Percentiles rank a stretch among this genome's conserved stretches.
These are phyloP conservation scores for Aspergillus biplanus DNA, from an alignment of 495 filamentous ascomycete genomes.

Conservation along the genomic window DNA sequence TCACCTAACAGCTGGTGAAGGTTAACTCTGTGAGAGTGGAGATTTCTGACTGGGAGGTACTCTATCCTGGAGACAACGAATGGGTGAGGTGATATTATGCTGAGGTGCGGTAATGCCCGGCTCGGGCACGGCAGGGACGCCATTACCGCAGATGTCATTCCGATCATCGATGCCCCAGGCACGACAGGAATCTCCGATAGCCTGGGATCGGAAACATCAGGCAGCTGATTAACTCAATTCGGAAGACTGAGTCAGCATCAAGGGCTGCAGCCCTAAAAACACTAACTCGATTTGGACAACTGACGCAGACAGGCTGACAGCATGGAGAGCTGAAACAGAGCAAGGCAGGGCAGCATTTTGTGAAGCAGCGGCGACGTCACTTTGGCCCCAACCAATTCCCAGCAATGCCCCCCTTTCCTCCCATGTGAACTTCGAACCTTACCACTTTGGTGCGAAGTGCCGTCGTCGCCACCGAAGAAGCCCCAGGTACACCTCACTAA, in stretches of 20 bases:
- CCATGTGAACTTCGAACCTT: no score
- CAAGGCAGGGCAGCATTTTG: not conserved
- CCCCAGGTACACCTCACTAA: slow-evolving; percentile 4
- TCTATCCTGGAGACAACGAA: slow-evolving; percentile 40
- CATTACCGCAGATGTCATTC: slow-evolving; percentile 33
- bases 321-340: not conserved
- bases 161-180: slow-evolving; percentile 34
- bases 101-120: slow-evolving; percentile 41
- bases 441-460: not conserved
- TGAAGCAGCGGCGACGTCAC: no score
- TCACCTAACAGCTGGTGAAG: slow-evolving; percentile 40
- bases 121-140: slow-evolving; percentile 37
- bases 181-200: slow-evolving; percentile 8
- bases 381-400: no score
- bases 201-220: slow-evolving; percentile 12
- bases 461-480: not conserved
- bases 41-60: slow-evolving; percentile 37
- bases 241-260: slow-evolving; percentile 15
- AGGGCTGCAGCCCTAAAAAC: slow-evolving; percentile 16
- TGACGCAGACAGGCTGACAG: slow-evolving; percentile 15
- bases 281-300: slow-evolving; percentile 28
- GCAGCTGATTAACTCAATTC: slow-evolving; percentile 19
- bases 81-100: slow-evolving; percentile 45
- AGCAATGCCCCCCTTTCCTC: no score
- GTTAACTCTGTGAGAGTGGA: slow-evolving; percentile 36